Evolutionary conservation across 164 flowering plant genomes (phyloP).

Genomic region (Aristolochia contorta): DNA sequence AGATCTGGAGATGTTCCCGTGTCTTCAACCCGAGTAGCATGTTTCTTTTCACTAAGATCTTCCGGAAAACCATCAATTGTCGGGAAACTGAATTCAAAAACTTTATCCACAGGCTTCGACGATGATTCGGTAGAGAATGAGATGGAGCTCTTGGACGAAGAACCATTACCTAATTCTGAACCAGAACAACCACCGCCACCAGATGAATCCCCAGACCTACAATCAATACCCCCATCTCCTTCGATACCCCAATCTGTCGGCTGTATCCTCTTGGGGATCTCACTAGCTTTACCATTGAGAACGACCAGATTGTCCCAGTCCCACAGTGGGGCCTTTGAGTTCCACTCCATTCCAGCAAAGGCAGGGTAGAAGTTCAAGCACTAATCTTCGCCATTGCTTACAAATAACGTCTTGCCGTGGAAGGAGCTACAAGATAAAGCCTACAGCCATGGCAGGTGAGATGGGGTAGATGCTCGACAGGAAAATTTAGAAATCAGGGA

Average conservation of each 20-base stretch:
- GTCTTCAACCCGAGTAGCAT: constrained; percentile 19
- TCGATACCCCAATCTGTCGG: constrained; percentile 39
- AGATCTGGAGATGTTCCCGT: constrained; percentile 29
- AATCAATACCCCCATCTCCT: constrained; percentile 41
- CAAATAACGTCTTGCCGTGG: not conserved
- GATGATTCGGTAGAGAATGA: constrained; percentile 62
- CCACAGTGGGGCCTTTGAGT: constrained; percentile 34
- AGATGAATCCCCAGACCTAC: constrained; percentile 37
- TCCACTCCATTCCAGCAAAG: constrained; percentile 44
- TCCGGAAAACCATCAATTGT: constrained; percentile 16
- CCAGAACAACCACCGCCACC: constrained; percentile 37
- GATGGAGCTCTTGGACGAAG: constrained; percentile 53
- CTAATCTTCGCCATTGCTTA: not conserved
- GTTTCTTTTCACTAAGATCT: constrained; percentile 23
- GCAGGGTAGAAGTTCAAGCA: constrained; percentile 8
- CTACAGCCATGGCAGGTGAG: not conserved
- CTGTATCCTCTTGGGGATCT: constrained; percentile 22
- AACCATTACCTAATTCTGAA: constrained; percentile 42
- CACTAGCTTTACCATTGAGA: constrained; percentile 25
- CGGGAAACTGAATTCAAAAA: constrained; percentile 27
- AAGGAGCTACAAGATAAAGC: not conserved
- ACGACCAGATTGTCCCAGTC: constrained; percentile 44
- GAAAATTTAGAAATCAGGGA: too few species aligned
- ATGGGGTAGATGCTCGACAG: not conserved
- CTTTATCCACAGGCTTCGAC: constrained; percentile 30